Base-by-base conservation (phyloP, 768 basidiomycete genomes). In the Dioszegia hungarica region DNA sequence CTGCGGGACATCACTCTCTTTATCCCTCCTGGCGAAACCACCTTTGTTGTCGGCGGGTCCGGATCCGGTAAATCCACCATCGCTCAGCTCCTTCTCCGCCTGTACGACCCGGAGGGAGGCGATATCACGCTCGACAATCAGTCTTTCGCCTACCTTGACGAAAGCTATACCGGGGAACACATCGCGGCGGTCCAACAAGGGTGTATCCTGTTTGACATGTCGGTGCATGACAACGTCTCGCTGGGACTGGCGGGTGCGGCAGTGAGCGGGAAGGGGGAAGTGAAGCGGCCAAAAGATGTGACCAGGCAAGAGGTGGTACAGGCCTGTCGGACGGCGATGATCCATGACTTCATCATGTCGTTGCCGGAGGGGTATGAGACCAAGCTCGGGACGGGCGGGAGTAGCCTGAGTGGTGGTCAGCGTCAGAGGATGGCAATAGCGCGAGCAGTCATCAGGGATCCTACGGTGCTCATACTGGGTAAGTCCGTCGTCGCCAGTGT, bases 331-430 rank as follows among this genome's bases (percentile, higher is more conserved):
- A 84, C 83, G 8, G 90, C 90, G 0, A 80, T 94, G 72, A 80
- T 97, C 63, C 87, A 94, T 64, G 89, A 90, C 49, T 99, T 93
- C 75, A 81, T 95, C 4, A 75, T 78, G 15, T 88, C 86, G 53
- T 77, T 98, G n/a, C 90, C 89, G 0, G 81, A 86, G 2, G 90
- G 91, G 0, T 97, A 97, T 64, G 88, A 93, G 44, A 94, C 92
- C 0, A 75, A 80, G 28, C 77, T 97, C 2, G 89, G 88, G 0
- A 83, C 79, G 22, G 83, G 81, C 27, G 93, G 91, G 1, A 82
- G 87, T 2, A 84, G 82, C 40, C 76, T 93, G 63, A 90, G 88
- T 61, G 94, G 94, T 14, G 94, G 94, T 2, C 95, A 98, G 80
- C 84, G 84, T 64, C 94, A 99, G 78, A 77, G 94, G 9, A 71